phyloP scores from a whole-genome alignment of 352 stramenopile genomes.

The Phytophthora pisi region DNA sequence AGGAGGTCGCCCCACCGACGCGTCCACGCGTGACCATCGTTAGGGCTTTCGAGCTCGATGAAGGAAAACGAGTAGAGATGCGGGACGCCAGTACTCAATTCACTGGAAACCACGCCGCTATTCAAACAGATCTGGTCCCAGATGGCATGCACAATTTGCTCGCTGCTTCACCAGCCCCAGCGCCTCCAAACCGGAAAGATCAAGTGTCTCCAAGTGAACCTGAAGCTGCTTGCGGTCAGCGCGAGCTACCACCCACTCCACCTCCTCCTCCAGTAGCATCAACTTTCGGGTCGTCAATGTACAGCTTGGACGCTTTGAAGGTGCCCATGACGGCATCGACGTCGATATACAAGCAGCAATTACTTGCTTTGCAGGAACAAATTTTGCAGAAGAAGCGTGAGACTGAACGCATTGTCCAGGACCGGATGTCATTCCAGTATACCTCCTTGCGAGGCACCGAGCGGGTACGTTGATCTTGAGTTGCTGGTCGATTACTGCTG shows the following conservation, averaged over 20 bases:
- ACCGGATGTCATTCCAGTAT: constrained; percentile 67
- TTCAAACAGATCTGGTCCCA: constrained; percentile 69
- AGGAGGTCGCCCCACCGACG: neutral
- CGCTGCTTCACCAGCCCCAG: neutral
- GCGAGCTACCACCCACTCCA: neutral
- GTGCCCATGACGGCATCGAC: constrained; percentile 41
- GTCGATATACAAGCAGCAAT: constrained; percentile 75
- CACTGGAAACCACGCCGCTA: constrained; percentile 73
- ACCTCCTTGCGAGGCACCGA: constrained; percentile 60
- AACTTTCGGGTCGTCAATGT: constrained; percentile 19
- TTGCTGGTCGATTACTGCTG: neutral
- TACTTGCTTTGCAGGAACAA: constrained; percentile 62
- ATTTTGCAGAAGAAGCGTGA: constrained; percentile 74
- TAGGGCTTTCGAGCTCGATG: constrained; percentile 46
- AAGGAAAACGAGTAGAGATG: constrained; percentile 43
- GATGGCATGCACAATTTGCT: constrained; percentile 60
- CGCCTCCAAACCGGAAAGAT: neutral
- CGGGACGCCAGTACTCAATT: constrained; percentile 73
- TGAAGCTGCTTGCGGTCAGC: neutral
- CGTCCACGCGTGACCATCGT: constrained; percentile 52
- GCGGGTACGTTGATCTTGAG: constrained; percentile 34
- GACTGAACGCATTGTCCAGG: constrained; percentile 62
- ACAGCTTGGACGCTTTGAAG: constrained; percentile 45
- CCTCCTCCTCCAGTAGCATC: constrained; percentile 11
- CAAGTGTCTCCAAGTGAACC: neutral